Evolutionary conservation across 129 eudicot species (phyloP).

Genomic region (Artemisia argyi): DNA sequence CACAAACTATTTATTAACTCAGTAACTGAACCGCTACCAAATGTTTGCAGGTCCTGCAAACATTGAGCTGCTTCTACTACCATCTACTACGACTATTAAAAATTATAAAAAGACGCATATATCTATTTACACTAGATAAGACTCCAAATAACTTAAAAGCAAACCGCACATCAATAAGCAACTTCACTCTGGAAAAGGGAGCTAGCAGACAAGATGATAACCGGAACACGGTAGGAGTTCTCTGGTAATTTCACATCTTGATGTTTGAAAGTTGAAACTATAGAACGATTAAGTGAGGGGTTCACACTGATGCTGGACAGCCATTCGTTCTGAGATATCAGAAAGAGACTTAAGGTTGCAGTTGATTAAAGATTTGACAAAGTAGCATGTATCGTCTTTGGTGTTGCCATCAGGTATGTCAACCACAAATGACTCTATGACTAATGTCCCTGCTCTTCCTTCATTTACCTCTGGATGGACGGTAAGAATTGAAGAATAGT

Average conservation of each 20-base stretch:
- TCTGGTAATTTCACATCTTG: conserved; percentile 5
- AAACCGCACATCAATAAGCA: conserved; percentile 13
- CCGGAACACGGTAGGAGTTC: conserved; percentile 20
- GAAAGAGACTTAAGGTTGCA: conserved; percentile 70
- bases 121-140: not conserved
- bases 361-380: conserved; percentile 62
- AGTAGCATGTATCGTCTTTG: conserved; percentile 69
- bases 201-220: not conserved
- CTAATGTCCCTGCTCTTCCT: conserved; percentile 60
- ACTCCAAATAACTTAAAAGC: conserved; percentile 20
- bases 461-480: conserved; percentile 59
- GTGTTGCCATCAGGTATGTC: conserved; percentile 76
- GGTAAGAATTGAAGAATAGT: conserved; percentile 62
- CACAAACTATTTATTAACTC: conserved; percentile 11
- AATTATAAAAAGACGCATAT: conserved; percentile 2
- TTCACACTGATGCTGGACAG: conserved; percentile 26
- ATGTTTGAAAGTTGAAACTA: not conserved
- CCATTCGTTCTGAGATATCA: conserved; percentile 64
- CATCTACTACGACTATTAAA: not conserved
- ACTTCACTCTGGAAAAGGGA: not conserved
- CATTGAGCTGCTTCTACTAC: conserved; percentile 35
- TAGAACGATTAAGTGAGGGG: conserved; percentile 9
- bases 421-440: conserved; percentile 61
- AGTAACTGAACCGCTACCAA: conserved; percentile 10
- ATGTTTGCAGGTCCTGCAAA: conserved; percentile 20